These are phyloP conservation scores for Epichloe baconii DNA, from an alignment of 2,329 filamentous ascomycete species.

Conservation along the genomic window DNA sequence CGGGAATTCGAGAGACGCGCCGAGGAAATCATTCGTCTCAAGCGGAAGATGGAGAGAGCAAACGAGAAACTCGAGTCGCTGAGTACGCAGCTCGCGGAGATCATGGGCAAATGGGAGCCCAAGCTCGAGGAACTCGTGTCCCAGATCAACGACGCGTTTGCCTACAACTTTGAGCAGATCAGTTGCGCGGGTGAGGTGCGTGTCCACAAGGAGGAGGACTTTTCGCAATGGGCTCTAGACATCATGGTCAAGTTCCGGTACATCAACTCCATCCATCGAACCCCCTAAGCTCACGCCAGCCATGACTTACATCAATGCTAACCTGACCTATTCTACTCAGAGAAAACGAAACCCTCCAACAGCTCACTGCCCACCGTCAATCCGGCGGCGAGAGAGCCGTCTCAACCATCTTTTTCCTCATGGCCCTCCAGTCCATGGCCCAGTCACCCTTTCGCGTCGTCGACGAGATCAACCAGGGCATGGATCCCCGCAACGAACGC, in stretches of 20 bases:
- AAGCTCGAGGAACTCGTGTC: constrained; percentile 62
- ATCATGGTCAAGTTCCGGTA: constrained; percentile 93
- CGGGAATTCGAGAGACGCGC: constrained; percentile 65
- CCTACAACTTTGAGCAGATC: constrained; percentile 87
- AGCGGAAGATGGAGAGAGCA: constrained; percentile 40
- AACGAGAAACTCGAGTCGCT: constrained; percentile 42
- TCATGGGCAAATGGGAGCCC: constrained; percentile 72
- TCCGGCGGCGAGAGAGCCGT: constrained; percentile 94
- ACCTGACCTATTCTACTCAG: constrained; percentile 24
- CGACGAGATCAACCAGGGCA: constrained; percentile 98
- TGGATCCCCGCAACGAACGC: constrained; percentile 96
- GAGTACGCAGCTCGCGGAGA: constrained; percentile 44
- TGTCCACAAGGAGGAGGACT: constrained; percentile 82
- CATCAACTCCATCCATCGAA: constrained; percentile 13
- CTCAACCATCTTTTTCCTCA: constrained; percentile 96
- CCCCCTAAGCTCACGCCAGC: neutral
- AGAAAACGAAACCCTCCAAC: constrained; percentile 68
- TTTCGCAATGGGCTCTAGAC: constrained; percentile 85
- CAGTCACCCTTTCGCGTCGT: constrained; percentile 95
- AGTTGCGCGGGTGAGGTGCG: constrained; percentile 84
- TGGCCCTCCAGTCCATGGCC: constrained; percentile 89
- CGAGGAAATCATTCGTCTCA: constrained; percentile 54
- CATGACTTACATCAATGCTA: neutral
- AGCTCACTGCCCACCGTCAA: constrained; percentile 83
- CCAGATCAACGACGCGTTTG: constrained; percentile 81